Evolutionary conservation across 2,329 filamentous ascomycete genomes (phyloP).

Genomic region (Pezicula radicicola): DNA sequence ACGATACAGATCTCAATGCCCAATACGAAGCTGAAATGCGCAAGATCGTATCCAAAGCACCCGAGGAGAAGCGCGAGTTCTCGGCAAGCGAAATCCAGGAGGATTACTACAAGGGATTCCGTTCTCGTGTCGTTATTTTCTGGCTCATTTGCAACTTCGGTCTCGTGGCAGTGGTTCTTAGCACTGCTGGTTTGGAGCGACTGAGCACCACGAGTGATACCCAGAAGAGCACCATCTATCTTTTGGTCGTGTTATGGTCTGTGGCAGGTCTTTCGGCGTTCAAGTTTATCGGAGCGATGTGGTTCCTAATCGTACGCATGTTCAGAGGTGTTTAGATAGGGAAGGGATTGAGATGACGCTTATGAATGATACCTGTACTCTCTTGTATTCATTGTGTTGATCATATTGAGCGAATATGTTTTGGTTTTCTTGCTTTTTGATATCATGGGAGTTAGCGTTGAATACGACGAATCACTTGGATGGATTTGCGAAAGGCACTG

Average conservation of each 20-base stretch:
- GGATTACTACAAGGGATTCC: slow-evolving; percentile 97
- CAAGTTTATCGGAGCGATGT: slow-evolving; percentile 32
- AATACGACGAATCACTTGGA: not conserved
- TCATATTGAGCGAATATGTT: slow-evolving; percentile 1
- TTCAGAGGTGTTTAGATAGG: slow-evolving; percentile 66
- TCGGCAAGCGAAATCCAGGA: slow-evolving; percentile 75
- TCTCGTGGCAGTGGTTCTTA: slow-evolving; percentile 81
- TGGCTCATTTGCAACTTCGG: slow-evolving; percentile 98
- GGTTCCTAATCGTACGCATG: slow-evolving; percentile 78
- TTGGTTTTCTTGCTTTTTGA: not conserved
- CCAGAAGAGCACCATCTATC: slow-evolving; percentile 27
- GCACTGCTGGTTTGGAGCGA: slow-evolving; percentile 75
- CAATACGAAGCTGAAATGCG: slow-evolving; percentile 86
- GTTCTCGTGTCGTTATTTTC: slow-evolving; percentile 83
- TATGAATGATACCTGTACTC: too few relatives aligned
- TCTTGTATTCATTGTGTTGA: not conserved
- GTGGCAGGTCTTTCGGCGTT: slow-evolving; percentile 30
- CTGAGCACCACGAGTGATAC: slow-evolving; percentile 76
- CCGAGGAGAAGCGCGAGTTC: slow-evolving; percentile 64
- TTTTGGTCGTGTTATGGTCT: slow-evolving; percentile 31
- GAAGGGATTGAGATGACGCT: not conserved
- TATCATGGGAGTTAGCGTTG: not conserved
- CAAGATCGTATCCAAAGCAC: slow-evolving; percentile 71
- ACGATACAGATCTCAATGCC: slow-evolving; percentile 91
- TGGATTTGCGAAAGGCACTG: not conserved